These are phyloP conservation scores for Gossypium rotundifolium DNA, from an alignment of 345 rosid species.

Conservation along the genomic window DNA sequence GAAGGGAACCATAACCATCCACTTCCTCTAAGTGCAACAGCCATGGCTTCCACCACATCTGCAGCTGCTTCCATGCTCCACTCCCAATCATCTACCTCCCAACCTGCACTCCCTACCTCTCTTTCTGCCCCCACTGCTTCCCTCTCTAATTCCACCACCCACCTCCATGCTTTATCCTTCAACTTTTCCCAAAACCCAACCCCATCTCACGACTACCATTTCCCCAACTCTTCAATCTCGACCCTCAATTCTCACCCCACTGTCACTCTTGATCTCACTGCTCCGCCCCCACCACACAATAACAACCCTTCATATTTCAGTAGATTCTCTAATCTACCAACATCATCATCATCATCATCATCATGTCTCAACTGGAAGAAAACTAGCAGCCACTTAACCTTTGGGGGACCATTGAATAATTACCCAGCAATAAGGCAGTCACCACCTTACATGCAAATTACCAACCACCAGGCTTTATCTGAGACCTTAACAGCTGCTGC, in stretches of 20 bases:
- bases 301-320: constrained; percentile 2
- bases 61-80: constrained; percentile 37
- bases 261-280: constrained; percentile 57
- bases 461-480: constrained; percentile 15
- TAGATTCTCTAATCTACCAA: constrained; percentile 21
- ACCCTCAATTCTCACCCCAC: constrained; percentile 52
- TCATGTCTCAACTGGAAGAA: not conserved
- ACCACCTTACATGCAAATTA: constrained; percentile 13
- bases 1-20: constrained; percentile 43
- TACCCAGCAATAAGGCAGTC: not conserved
- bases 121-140: constrained; percentile 11
- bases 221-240: constrained; percentile 38
- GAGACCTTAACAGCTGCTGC: constrained; percentile 31
- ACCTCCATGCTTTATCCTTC: constrained; percentile 23
- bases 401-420: constrained; percentile 1
- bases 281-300: constrained; percentile 31
- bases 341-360: too few relatives aligned
- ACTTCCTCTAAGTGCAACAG: constrained; percentile 34
- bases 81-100: constrained; percentile 27
- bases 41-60: constrained; percentile 39
- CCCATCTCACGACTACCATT: constrained; percentile 18
- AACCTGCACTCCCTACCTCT: constrained; percentile 16
- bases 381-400: not conserved
- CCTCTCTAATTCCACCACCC: constrained; percentile 10
- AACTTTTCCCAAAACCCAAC: constrained; percentile 20